Evolutionary conservation across 2,329 filamentous ascomycete species (phyloP), one percentile per base, ranked within the genome.

Genomic region (Penicillium sp.): DNA sequence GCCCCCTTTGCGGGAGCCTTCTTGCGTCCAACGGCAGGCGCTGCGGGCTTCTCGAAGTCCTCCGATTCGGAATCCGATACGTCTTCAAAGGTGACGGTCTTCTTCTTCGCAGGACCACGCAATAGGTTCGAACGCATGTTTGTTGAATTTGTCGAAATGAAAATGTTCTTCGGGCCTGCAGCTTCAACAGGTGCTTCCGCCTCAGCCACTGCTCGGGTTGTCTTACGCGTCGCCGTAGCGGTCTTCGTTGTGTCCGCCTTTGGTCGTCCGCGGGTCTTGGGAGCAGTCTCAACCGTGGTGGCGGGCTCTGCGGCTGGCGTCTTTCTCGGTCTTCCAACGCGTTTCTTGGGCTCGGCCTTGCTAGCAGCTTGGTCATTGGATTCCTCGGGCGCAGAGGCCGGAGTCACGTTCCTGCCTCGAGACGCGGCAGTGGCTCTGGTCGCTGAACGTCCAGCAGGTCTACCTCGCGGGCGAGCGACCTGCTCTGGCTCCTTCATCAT

Each of bases 41-140:
- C 62, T 26, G 62, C 61, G 5, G 68, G 60, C 26, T 68, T 58
- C 37, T 78, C 77, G 35, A 76, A 71, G 49, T 52, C 31, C 16
- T 78, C 78, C 3, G 74, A 74, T n/a, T 77, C 75, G 4, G 75
- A 75, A 5, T 75, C 75, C 3, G 71, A 67, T 1, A 69, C 59
- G 54, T 80, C 76, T 54, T 78, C 69, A 60, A 81, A 81, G 3
- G 78, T 80, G 25, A 81, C 80, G 43, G 74, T 80, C 67, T 79
- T 80, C 64, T 73, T 75, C 50, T 74, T 71, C 1, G 70, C 68
- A 10, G 70, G 67, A 8, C 70, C 71, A 25, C 67, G 69, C 27
- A 69, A 50, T 37, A 69, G 54, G 48, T 69, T 74, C 42, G 72
- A 70, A 11, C 69, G 64, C 60, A 69, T 66, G 1, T 59, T 57